These are phyloP conservation scores for Pleurotus tuber-regium DNA, from an alignment of 768 basidiomycete genomes.

Conservation along the genomic window DNA sequence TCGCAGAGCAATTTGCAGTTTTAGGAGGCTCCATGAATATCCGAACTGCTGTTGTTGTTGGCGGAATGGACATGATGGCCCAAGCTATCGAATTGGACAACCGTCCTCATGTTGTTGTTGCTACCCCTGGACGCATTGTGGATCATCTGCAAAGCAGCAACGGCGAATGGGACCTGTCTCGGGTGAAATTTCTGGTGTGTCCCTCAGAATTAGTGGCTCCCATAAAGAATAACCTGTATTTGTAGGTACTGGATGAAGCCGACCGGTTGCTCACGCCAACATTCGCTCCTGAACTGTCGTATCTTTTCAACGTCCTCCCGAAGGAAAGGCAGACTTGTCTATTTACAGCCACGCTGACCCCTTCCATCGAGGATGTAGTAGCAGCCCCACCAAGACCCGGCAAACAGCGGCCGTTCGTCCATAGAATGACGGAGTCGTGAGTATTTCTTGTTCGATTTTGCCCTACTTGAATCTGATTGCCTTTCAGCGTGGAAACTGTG, in stretches of 20 bases:
- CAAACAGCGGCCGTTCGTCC: slow-evolving; percentile 84
- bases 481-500: slow-evolving; percentile 80
- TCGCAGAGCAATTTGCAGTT: slow-evolving; percentile 93
- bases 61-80: slow-evolving; percentile 97
- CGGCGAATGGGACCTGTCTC: slow-evolving; percentile 79
- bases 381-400: slow-evolving; percentile 72
- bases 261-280: slow-evolving; percentile 89
- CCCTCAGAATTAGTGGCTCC: background rate
- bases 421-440: slow-evolving; percentile 73
- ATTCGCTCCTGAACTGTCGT: slow-evolving; percentile 81
- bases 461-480: slow-evolving; percentile 2
- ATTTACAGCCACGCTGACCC: slow-evolving; percentile 93
- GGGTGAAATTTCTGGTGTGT: slow-evolving; percentile 82
- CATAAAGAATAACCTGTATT: background rate
- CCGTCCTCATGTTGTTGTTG: slow-evolving; percentile 91
- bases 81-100: slow-evolving; percentile 86
- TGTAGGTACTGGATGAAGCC: slow-evolving; percentile 92
- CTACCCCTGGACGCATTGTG: slow-evolving; percentile 93
- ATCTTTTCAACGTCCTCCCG: slow-evolving; percentile 76
- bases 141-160: slow-evolving; percentile 82
- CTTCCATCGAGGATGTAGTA: slow-evolving; percentile 78
- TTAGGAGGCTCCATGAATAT: slow-evolving; percentile 80
- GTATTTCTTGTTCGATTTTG: slow-evolving; percentile 25
- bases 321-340: slow-evolving; percentile 91
- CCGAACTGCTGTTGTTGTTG: slow-evolving; percentile 86